These are phyloP conservation scores for Fusarium sp. DNA, from an alignment of 2,329 filamentous ascomycete species.

Conservation along the genomic window DNA sequence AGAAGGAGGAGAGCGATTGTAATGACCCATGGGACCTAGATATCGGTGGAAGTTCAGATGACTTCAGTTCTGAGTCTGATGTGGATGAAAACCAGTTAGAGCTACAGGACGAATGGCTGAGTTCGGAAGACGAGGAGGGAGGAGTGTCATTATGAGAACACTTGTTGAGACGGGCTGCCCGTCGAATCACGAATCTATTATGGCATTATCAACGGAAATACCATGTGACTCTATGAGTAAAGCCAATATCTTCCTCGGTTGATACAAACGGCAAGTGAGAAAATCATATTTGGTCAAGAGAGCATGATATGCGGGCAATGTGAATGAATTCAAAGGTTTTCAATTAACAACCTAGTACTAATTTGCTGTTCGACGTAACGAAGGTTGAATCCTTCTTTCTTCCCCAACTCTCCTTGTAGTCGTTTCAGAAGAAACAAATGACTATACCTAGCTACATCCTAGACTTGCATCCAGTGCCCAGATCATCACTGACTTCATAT, in stretches of 20 bases:
- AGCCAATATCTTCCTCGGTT: no score
- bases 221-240: no score
- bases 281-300: no score
- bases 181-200: no score
- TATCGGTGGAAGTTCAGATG: no score
- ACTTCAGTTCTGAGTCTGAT: not conserved
- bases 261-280: no score
- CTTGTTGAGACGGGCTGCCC: no score
- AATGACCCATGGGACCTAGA: no score
- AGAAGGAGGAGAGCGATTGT: not conserved
- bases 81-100: not conserved
- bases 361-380: not conserved
- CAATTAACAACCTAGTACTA: not conserved
- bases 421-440: not conserved
- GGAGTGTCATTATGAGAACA: not conserved
- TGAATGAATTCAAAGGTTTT: no score
- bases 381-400: not conserved
- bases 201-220: no score
- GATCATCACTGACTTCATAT: not conserved
- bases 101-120: not conserved
- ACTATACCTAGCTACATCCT: conserved; percentile 12
- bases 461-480: not conserved
- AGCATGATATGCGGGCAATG: no score
- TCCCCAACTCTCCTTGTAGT: not conserved
- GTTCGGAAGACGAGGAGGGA: conserved; percentile 1